Percentiles rank a stretch among this genome's conserved stretches.
phyloP scores from a whole-genome alignment of 257 asterid species.

The Lycium barbarum region DNA sequence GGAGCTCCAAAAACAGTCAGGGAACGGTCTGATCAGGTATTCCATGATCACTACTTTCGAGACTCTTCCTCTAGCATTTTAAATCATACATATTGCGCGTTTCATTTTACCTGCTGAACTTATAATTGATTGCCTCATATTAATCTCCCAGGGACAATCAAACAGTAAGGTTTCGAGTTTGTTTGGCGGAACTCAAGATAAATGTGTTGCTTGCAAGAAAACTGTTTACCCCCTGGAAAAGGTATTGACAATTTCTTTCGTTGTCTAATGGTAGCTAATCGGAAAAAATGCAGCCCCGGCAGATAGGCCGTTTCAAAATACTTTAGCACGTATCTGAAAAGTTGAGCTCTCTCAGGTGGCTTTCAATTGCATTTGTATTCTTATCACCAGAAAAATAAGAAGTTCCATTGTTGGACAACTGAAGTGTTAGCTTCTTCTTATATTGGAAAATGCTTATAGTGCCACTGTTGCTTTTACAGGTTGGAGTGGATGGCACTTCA shows the following conservation, averaged over 20 bases:
- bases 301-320: neutral
- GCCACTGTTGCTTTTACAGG: constrained; percentile 42
- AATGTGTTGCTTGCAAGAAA: constrained; percentile 82
- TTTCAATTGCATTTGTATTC: neutral
- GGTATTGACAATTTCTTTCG: constrained; percentile 47
- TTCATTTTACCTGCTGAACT: neutral
- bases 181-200: constrained; percentile 82
- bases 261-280: neutral
- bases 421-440: neutral
- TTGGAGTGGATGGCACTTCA: constrained; percentile 75
- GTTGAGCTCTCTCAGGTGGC: neutral
- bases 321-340: neutral
- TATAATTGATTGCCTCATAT: neutral
- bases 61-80: neutral
- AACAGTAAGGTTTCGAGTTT: constrained; percentile 64
- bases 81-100: neutral
- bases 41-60: neutral
- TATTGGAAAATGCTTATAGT: neutral
- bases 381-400: neutral
- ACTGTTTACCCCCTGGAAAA: constrained; percentile 84
- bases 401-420: neutral
- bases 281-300: neutral
- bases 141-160: constrained; percentile 43
- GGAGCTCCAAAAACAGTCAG: constrained; percentile 69
- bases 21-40: constrained; percentile 64